Percentiles rank a stretch among this genome's conserved stretches.
phyloP scores from a whole-genome alignment of 1,284 basidiomycete species.

The Puccinia triticina region DNA sequence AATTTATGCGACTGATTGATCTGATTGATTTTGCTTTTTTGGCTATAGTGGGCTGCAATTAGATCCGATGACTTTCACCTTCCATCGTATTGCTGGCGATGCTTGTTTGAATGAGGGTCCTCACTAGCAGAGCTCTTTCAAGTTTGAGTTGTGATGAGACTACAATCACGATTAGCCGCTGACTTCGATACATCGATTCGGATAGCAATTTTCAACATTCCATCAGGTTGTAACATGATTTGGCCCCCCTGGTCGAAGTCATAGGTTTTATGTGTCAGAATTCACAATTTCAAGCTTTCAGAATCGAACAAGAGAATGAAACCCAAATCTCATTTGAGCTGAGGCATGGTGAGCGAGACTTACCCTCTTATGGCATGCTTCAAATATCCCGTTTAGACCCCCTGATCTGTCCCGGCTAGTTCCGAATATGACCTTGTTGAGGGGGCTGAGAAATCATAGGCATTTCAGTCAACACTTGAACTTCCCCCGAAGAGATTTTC shows the following conservation, averaged over 20 bases:
- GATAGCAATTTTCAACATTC: neutral
- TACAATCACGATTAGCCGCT: neutral
- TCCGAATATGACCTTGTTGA: neutral
- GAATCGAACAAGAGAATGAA: too few species aligned
- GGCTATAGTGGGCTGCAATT: too few species aligned
- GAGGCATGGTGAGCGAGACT: neutral
- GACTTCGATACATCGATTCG: neutral
- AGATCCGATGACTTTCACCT: too few species aligned
- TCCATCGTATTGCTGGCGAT: too few species aligned
- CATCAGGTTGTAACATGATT: neutral
- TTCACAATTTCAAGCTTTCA: neutral
- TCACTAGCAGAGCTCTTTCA: neutral
- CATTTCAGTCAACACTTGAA: neutral
- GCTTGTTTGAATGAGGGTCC: too few species aligned
- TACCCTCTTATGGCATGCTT: neutral
- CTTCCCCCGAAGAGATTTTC: neutral
- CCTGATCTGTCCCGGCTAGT: neutral
- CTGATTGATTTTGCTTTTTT: neutral
- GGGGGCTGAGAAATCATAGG: neutral
- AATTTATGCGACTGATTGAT: neutral
- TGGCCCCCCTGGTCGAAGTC: neutral
- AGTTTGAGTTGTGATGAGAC: neutral
- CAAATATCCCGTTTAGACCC: neutral
- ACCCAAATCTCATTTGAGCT: too few species aligned
- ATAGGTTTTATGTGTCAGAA: neutral